Percentiles rank a stretch among this genome's conserved stretches.
These are phyloP conservation scores for Ophiostoma sp. DNA, from an alignment of 2,329 filamentous ascomycete genomes.

Conservation along the genomic window DNA sequence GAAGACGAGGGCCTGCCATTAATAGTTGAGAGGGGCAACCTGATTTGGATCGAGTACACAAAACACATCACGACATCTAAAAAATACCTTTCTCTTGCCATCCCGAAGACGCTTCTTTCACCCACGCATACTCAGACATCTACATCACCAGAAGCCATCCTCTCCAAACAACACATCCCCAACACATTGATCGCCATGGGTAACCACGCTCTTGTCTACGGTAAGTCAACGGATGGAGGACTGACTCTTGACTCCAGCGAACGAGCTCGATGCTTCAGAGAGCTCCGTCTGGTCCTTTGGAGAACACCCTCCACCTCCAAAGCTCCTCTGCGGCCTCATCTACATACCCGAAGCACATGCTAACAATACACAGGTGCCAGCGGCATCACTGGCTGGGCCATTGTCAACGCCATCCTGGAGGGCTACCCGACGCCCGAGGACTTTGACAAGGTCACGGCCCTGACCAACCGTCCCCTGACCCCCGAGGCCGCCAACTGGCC, in stretches of 20 bases:
- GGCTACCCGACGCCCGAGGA: conserved; percentile 46
- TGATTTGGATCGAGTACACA: neutral
- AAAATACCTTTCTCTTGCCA: neutral
- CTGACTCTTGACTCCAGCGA: neutral
- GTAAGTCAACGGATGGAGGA: conserved; percentile 13
- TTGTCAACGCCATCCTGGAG: conserved; percentile 49
- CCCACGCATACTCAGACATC: neutral
- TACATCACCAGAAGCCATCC: neutral
- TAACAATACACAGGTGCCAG: conserved; percentile 41
- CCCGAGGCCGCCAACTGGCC: conserved; percentile 37
- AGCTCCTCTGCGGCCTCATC: neutral
- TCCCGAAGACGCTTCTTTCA: neutral
- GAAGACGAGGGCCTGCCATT: neutral
- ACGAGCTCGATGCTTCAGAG: neutral
- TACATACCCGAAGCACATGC: neutral
- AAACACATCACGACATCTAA: neutral
- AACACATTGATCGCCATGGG: neutral
- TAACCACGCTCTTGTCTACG: conserved; percentile 30
- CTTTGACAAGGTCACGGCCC: conserved; percentile 48
- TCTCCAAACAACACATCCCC: neutral
- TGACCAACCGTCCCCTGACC: conserved; percentile 47
- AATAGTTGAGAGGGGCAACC: neutral
- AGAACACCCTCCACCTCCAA: neutral
- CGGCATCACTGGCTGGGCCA: conserved; percentile 52
- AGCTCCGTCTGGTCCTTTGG: neutral